These are phyloP conservation scores for Lentinula sp. DNA, from an alignment of 768 basidiomycete species.

Conservation along the genomic window DNA sequence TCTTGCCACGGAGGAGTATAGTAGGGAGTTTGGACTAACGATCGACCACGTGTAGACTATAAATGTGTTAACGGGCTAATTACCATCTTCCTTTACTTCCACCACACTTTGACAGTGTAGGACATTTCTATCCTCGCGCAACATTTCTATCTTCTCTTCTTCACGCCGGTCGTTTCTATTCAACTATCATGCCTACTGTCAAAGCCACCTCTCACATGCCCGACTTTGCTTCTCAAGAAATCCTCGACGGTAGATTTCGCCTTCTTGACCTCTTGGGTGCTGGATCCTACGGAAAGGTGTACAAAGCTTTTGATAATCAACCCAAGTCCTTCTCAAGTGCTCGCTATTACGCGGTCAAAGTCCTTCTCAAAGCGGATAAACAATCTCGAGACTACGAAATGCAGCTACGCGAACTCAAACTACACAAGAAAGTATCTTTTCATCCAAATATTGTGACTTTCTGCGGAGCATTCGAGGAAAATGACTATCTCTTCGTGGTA, in stretches of 20 bases:
- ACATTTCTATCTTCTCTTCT: background rate
- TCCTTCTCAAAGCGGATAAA: constrained; percentile 52
- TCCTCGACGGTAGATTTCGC: constrained; percentile 44
- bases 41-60: background rate
- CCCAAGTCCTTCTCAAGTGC: constrained; percentile 23
- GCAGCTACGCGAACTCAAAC: constrained; percentile 64
- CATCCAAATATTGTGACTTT: constrained; percentile 67
- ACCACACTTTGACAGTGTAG: constrained; percentile 6
- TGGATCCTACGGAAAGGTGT: constrained; percentile 75
- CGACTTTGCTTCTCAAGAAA: constrained; percentile 2
- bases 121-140: background rate
- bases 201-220: background rate
- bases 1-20: too few relatives aligned
- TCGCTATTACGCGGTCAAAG: constrained; percentile 66
- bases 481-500: constrained; percentile 61
- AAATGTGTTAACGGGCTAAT: background rate
- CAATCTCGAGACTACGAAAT: constrained; percentile 48
- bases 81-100: background rate
- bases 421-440: constrained; percentile 44
- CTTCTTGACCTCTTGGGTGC: constrained; percentile 59
- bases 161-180: background rate
- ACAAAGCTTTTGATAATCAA: constrained; percentile 53
- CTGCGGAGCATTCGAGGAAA: constrained; percentile 56
- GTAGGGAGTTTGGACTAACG: background rate
- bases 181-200: background rate